Evolutionary conservation across 352 stramenopile species (phyloP).

Genomic region (Phytopythium cucurbitacearum): DNA sequence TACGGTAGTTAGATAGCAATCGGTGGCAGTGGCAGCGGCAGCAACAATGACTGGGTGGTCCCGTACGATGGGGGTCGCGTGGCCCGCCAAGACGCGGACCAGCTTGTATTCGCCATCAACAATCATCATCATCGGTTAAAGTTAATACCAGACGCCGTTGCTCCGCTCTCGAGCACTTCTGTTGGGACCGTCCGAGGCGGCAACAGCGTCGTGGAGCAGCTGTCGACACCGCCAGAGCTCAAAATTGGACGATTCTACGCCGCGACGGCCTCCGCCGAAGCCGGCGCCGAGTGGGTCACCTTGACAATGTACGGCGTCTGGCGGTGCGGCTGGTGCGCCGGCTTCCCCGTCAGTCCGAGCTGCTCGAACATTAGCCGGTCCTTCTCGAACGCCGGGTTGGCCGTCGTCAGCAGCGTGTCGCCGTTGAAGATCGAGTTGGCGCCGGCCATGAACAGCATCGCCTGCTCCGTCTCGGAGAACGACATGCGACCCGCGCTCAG

Average conservation of each 20-base stretch:
- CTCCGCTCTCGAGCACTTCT: too few relatives aligned
- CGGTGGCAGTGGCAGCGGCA: too few relatives aligned
- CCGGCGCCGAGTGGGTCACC: slow-evolving; percentile 58
- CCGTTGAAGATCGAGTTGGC: slow-evolving; percentile 99
- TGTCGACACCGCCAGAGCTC: neutral
- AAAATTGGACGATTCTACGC: neutral
- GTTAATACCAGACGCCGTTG: too few relatives aligned
- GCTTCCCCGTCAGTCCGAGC: slow-evolving; percentile 94
- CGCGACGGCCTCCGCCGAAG: slow-evolving; percentile 23
- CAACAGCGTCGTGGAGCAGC: neutral
- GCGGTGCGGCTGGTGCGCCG: slow-evolving; percentile 89
- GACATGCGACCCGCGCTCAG: slow-evolving; percentile 95
- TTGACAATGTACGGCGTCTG: slow-evolving; percentile 82
- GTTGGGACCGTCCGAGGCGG: too few relatives aligned
- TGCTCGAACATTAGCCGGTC: slow-evolving; percentile 94
- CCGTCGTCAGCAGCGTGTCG: slow-evolving; percentile 96
- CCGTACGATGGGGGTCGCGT: too few relatives aligned
- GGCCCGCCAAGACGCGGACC: too few relatives aligned
- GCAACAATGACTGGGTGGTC: too few relatives aligned
- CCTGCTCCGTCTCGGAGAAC: slow-evolving; percentile 96
- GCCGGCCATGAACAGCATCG: slow-evolving; percentile 95
- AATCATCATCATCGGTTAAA: too few relatives aligned
- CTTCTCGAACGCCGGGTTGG: slow-evolving; percentile 95
- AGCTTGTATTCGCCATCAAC: too few relatives aligned
- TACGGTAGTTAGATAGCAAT: too few relatives aligned